A percentile compares a stretch with the other conserved stretches of the same genome.
Evolutionary conservation across 148 eudicot species (phyloP).

Genomic region (Nepenthes mirabilis): DNA sequence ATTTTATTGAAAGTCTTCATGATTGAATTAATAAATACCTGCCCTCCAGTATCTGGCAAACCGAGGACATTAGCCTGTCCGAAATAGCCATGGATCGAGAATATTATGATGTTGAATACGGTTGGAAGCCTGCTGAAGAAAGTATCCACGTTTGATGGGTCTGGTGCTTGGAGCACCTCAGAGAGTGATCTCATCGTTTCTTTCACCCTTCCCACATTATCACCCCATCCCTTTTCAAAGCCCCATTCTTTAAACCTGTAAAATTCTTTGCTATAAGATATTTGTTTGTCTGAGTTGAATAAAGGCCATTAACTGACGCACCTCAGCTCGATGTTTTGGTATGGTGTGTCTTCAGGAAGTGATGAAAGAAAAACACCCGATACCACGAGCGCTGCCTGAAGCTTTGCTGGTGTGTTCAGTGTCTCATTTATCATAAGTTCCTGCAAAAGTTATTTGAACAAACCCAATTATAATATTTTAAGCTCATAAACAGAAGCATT

Average conservation of each 20-base stretch:
- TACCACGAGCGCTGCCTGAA: slow-evolving; percentile 57
- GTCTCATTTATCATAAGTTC: slow-evolving; percentile 80
- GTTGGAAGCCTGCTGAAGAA: slow-evolving; percentile 69
- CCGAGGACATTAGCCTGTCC: slow-evolving; percentile 92
- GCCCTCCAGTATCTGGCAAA: slow-evolving; percentile 98
- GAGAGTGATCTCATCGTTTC: slow-evolving; percentile 72
- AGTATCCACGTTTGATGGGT: slow-evolving; percentile 43
- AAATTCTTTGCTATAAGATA: not conserved
- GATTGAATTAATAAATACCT: slow-evolving; percentile 26
- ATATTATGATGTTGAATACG: slow-evolving; percentile 63
- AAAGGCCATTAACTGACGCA: slow-evolving; percentile 5
- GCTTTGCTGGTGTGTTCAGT: slow-evolving; percentile 56
- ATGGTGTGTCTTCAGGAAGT: slow-evolving; percentile 55
- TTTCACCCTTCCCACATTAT: slow-evolving; percentile 56
- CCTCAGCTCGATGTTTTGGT: slow-evolving; percentile 59
- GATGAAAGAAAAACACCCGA: slow-evolving; percentile 63
- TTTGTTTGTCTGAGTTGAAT: slow-evolving; percentile 1
- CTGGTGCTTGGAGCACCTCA: slow-evolving; percentile 88
- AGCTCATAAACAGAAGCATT: not conserved
- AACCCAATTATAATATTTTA: not conserved
- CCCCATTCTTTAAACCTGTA: slow-evolving; percentile 89
- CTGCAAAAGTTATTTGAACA: slow-evolving; percentile 22
- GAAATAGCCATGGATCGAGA: slow-evolving; percentile 92
- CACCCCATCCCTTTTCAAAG: slow-evolving; percentile 97
- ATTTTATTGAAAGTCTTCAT: not conserved